Base-by-base conservation (phyloP, 371 early-diverging fungal species). In the Blakeslea trispora region DNA sequence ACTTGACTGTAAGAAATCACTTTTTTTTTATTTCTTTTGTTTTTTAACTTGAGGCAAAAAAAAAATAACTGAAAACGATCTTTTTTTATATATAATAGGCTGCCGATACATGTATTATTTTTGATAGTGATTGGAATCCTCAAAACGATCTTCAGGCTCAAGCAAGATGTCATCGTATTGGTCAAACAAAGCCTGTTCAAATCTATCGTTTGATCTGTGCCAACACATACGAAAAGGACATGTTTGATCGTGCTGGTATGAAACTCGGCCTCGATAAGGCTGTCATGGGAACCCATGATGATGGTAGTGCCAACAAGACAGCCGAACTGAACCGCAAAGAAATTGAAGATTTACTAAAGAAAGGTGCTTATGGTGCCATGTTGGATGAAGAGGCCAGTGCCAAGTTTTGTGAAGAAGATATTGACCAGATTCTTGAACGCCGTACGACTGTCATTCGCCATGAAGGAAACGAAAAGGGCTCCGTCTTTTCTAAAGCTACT, bases 81-180 rank as follows among this genome's bases (percentile, higher is more conserved):
- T 57, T 28, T 15, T 28, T 24, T 24, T 34, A 10, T 8, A 11
- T 34, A 31, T 9, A 21, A 40, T 61, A 76, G 28, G 91, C 92
- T 5, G 96, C 98, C 4, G 95, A 96, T 71, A 95, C 95, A 1
- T 93, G 94, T 45, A 90, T 96, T 55, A 93, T 96, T 48, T 95
- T 86, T 72, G 97, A 98, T 72, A 89, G 90, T 60, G 96, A 98
- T 70, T 96, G 94, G 94, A 98, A 96, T 74, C 96, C 96, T 11
- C 94, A 95, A 69, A 93, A 92, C 69, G 98, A 98, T 73, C 67
- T 95, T 47, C 96, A 98, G 77, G 98, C 98, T 4, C 90, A 93
- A 68, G 91, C 90, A 18, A 83, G 96, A 53, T 91, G 90, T 54
- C 94, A 95, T 74, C 85, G 96, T 66, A 94, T 95, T 55, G 98